These are phyloP conservation scores for Podospora bellae-mahoneyi DNA, from an alignment of 495 filamentous ascomycete genomes.

Conservation along the genomic window DNA sequence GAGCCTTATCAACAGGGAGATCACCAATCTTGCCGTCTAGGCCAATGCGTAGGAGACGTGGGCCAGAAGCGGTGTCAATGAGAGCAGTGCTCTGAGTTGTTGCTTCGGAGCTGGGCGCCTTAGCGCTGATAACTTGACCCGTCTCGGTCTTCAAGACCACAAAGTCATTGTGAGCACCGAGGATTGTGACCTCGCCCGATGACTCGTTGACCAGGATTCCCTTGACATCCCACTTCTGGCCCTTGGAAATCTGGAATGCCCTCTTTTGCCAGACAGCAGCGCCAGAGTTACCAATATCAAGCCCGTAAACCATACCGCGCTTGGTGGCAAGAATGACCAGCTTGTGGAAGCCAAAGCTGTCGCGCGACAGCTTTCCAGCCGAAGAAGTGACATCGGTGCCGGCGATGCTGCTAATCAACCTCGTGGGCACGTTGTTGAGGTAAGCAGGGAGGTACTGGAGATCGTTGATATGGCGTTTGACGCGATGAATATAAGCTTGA, in stretches of 20 bases:
- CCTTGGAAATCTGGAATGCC: conserved; percentile 51
- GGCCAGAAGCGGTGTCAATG: conserved; percentile 50
- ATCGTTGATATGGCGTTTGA: conserved; percentile 77
- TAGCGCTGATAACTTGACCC: conserved; percentile 50
- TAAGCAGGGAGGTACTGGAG: conserved; percentile 75
- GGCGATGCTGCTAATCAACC: conserved; percentile 66
- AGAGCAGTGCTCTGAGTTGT: conserved; percentile 45
- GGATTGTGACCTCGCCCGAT: conserved; percentile 57
- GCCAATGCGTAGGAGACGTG: conserved; percentile 49
- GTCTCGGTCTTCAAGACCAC: conserved; percentile 55
- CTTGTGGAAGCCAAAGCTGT: conserved; percentile 86
- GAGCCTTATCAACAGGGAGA: conserved; percentile 36
- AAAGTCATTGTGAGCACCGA: conserved; percentile 55
- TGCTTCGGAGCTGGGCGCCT: conserved; percentile 34
- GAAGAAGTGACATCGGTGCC: conserved; percentile 46
- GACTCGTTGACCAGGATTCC: conserved; percentile 57
- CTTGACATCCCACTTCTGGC: conserved; percentile 62
- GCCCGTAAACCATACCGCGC: conserved; percentile 70
- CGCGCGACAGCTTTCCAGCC: conserved; percentile 56
- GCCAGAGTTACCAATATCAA: conserved; percentile 74
- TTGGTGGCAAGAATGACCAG: conserved; percentile 76
- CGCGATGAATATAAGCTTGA: conserved; percentile 80
- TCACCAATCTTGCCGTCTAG: conserved; percentile 42
- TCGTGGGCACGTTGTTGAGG: conserved; percentile 60
- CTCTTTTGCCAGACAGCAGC: conserved; percentile 70